These are phyloP conservation scores for Ogataea salicorniae DNA, from an alignment of 805 yeast species.

Conservation along the genomic window DNA sequence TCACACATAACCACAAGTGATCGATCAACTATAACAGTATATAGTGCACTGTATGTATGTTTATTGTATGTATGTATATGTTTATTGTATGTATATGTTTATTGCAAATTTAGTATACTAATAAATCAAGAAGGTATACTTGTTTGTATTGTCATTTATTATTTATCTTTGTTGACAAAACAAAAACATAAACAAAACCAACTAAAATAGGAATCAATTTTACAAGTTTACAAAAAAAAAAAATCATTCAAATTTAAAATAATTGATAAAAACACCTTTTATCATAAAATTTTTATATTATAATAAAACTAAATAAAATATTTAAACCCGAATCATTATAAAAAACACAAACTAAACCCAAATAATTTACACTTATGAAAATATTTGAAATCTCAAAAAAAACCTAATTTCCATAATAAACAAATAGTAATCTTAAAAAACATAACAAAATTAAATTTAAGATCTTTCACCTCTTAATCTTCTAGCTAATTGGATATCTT, in stretches of 20 bases:
- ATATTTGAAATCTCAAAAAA: not conserved
- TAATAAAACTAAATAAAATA: not conserved
- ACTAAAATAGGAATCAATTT: not conserved
- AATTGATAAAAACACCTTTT: not conserved
- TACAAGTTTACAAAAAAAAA: not conserved
- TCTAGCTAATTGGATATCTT: constrained; percentile 96
- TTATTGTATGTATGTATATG: no score
- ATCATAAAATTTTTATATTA: not conserved
- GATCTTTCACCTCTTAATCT: constrained; percentile 97
- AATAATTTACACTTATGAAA: constrained; percentile 11
- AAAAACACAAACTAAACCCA: constrained; percentile 10
- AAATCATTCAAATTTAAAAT: not conserved
- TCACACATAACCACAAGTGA: no score
- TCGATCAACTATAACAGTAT: no score
- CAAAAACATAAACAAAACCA: no score
- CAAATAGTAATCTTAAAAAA: not conserved
- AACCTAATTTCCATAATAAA: no score
- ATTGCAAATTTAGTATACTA: no score
- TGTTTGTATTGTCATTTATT: no score
- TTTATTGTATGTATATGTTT: no score
- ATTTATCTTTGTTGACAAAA: no score
- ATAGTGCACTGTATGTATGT: no score
- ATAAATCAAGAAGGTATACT: no score
- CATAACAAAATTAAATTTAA: constrained; percentile 30
- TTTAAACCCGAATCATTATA: constrained; percentile 8